Percentiles rank a stretch among this genome's conserved stretches.
These are phyloP conservation scores for Gynochthodes officinalis DNA, from an alignment of 257 asterid genomes.

Conservation along the genomic window DNA sequence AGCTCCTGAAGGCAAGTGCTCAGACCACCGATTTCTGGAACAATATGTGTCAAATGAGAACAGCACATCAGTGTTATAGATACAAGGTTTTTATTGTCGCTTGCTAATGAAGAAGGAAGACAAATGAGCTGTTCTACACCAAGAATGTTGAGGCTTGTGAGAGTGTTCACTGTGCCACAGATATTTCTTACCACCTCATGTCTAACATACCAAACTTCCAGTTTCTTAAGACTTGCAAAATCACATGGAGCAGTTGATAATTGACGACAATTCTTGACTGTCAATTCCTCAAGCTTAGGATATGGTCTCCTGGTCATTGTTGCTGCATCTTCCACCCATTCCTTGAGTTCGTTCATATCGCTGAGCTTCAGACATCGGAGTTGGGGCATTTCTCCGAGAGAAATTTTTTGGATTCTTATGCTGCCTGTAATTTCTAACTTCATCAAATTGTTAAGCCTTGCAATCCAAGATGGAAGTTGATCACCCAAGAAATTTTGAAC, in stretches of 20 bases:
- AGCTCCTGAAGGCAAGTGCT: neutral
- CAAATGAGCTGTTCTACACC: neutral
- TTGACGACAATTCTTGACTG: neutral
- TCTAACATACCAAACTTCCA: neutral
- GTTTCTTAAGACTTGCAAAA: conserved; percentile 16
- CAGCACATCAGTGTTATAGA: no score
- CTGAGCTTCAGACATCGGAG: conserved; percentile 6
- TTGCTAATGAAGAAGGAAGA: neutral
- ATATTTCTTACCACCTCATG: conserved; percentile 15
- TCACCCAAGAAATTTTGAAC: conserved; percentile 11
- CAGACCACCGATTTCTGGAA: no score
- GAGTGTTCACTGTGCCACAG: conserved; percentile 11
- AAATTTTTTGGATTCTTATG: neutral
- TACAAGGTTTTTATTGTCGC: no score
- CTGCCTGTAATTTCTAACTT: neutral
- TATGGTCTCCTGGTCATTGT: neutral
- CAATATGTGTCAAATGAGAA: no score
- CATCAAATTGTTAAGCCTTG: neutral
- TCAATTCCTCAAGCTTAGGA: conserved; percentile 19
- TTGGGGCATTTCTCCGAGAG: conserved; percentile 9
- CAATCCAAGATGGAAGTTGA: conserved; percentile 25
- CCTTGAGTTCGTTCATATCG: conserved; percentile 15
- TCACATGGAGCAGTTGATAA: conserved; percentile 23
- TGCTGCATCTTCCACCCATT: conserved; percentile 12
- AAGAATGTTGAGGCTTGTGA: neutral